Conservation (phyloP, 192 early-diverging fungal genomes). For the Ambispora gerdemannii region DNA sequence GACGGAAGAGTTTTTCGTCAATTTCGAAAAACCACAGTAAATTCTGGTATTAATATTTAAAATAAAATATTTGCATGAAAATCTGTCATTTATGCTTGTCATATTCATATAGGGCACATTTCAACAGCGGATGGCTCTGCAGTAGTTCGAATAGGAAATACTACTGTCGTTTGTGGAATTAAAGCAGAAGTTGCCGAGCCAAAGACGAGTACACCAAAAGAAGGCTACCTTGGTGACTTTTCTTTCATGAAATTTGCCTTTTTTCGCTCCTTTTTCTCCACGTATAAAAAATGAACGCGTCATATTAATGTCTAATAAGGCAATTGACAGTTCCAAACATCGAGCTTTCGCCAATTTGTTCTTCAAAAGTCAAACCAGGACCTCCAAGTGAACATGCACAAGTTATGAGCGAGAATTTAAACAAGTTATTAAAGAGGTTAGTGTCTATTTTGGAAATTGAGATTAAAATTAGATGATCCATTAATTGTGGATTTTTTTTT, state of each 20-base stretch:
- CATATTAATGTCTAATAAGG: neutral
- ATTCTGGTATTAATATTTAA: slow-evolving; percentile 43
- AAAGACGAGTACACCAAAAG: slow-evolving; percentile 56
- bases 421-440: slow-evolving; percentile 62
- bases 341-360: slow-evolving; percentile 88
- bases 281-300: neutral
- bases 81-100: no score
- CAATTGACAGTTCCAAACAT: slow-evolving; percentile 75
- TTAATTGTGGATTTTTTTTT: slow-evolving; percentile 1
- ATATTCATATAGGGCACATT: slow-evolving; percentile 54
- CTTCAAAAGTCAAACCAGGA: slow-evolving; percentile 77
- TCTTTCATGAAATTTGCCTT: no score
- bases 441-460: neutral
- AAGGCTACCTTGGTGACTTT: slow-evolving; percentile 75
- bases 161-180: slow-evolving; percentile 88
- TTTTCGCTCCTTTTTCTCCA: neutral
- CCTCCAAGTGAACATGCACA: slow-evolving; percentile 83
- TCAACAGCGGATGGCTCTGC: slow-evolving; percentile 82
- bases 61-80: neutral
- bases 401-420: slow-evolving; percentile 71
- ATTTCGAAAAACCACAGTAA: slow-evolving; percentile 67
- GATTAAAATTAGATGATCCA: no score
- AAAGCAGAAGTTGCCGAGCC: slow-evolving; percentile 93
- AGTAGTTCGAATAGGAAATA: slow-evolving; percentile 83
- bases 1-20: slow-evolving; percentile 72